Conservation (phyloP, 116 monocot genomes). For the Iris pallida region DNA sequence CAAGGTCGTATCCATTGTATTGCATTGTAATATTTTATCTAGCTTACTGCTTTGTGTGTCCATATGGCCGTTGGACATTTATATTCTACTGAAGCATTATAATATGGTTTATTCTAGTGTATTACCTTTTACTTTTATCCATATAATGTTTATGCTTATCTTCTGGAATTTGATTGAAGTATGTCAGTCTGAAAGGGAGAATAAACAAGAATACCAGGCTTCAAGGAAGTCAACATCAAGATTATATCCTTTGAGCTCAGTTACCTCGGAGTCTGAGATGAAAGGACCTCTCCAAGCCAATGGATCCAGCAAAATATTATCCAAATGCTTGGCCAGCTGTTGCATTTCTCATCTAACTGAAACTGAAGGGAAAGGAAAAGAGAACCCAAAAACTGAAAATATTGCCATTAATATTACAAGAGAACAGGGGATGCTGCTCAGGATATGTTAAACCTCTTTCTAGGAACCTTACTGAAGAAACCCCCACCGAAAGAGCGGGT, state of each 20-base stretch:
- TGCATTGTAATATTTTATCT: too few relatives aligned
- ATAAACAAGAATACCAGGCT: neutral
- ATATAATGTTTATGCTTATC: too few relatives aligned
- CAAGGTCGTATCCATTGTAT: too few relatives aligned
- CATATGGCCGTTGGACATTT: too few relatives aligned
- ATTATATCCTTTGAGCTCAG: constrained; percentile 1
- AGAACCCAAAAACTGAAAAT: constrained; percentile 10
- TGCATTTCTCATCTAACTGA: constrained; percentile 10
- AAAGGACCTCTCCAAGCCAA: neutral
- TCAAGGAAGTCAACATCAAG: constrained; percentile 10
- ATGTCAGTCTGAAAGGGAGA: constrained; percentile 37
- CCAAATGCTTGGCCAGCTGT: constrained; percentile 2
- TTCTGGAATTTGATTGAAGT: constrained; percentile 45
- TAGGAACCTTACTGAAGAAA: constrained; percentile 60
- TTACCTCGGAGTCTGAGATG: neutral
- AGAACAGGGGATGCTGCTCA: constrained; percentile 51
- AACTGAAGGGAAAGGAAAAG: constrained; percentile 8
- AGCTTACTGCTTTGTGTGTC: too few relatives aligned
- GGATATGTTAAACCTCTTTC: constrained; percentile 66
- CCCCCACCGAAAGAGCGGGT: constrained; percentile 8
- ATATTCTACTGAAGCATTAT: too few relatives aligned
- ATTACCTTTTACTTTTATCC: too few relatives aligned
- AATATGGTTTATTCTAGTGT: constrained; percentile 3
- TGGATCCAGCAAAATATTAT: constrained; percentile 6
- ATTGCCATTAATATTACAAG: constrained; percentile 1